phyloP scores from a whole-genome alignment of 768 basidiomycete genomes.

The Cystofilobasidium capitatum region DNA sequence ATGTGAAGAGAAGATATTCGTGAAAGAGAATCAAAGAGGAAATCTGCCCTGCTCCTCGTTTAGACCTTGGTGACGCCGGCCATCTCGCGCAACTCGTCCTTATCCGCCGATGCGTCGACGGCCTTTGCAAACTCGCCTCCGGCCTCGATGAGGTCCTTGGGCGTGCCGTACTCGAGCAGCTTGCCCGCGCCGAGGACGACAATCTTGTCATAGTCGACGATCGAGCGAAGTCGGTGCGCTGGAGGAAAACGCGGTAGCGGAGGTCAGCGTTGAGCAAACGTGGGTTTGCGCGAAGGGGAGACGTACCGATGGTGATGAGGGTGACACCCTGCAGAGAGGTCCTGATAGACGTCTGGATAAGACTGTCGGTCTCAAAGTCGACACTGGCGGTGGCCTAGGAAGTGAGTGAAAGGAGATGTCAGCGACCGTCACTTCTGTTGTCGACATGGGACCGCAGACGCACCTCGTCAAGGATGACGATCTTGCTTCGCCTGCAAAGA shows the following conservation, averaged over 20 bases:
- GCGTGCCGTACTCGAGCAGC: constrained; percentile 67
- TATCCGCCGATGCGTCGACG: constrained; percentile 13
- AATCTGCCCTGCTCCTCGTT: too few species aligned
- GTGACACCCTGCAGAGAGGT: constrained; percentile 44
- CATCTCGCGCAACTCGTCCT: constrained; percentile 23
- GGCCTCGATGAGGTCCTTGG: constrained; percentile 42
- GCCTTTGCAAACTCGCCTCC: constrained; percentile 6
- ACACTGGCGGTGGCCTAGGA: constrained; percentile 37
- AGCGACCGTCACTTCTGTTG: neutral
- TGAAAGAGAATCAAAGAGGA: too few species aligned
- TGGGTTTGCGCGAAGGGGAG: neutral
- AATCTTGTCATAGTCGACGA: constrained; percentile 57
- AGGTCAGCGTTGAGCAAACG: neutral
- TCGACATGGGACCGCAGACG: neutral
- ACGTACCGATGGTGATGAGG: constrained; percentile 53
- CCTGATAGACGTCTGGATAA: constrained; percentile 53
- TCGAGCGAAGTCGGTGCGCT: constrained; percentile 39
- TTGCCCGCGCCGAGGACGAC: constrained; percentile 56
- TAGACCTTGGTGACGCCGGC: neutral
- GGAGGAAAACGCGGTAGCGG: neutral
- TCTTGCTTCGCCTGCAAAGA: constrained; percentile 50
- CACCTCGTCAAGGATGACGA: constrained; percentile 52
- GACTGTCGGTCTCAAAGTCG: constrained; percentile 52
- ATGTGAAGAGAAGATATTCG: neutral
- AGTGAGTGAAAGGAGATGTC: neutral